Conservation (phyloP, 225 moss, liverwort and hornwort species). For the Sphagnum contortum region DNA sequence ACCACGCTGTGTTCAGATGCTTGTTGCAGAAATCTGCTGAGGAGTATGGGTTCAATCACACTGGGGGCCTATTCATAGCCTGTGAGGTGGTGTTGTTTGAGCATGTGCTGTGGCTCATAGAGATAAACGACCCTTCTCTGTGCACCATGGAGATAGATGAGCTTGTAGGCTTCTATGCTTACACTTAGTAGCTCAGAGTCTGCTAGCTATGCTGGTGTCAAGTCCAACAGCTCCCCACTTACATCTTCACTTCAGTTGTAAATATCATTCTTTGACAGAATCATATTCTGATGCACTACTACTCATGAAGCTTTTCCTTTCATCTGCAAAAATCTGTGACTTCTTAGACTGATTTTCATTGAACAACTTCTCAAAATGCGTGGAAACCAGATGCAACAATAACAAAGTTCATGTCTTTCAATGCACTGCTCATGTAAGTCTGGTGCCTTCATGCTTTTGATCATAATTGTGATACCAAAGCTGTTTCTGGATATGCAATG, state of each 20-base stretch:
- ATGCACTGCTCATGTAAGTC: too few species aligned
- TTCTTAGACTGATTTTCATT: neutral
- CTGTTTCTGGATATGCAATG: too few species aligned
- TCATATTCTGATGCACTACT: constrained; percentile 1
- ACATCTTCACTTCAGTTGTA: too few species aligned
- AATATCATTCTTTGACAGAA: too few species aligned
- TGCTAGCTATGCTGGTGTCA: constrained; percentile 2
- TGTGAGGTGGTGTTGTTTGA: constrained; percentile 46
- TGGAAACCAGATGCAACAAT: too few species aligned
- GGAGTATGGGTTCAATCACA: constrained; percentile 55
- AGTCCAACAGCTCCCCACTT: too few species aligned
- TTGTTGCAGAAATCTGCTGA: constrained; percentile 55
- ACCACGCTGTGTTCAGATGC: constrained; percentile 27
- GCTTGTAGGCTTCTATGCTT: constrained; percentile 27
- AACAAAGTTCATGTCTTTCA: too few species aligned
- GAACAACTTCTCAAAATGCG: neutral
- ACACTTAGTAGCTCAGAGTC: constrained; percentile 9
- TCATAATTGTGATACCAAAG: too few species aligned
- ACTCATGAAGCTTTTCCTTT: constrained; percentile 14
- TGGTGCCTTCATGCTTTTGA: too few species aligned
- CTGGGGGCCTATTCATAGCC: constrained; percentile 48
- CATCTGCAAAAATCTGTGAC: neutral
- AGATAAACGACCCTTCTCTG: constrained; percentile 35
- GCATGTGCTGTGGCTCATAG: constrained; percentile 29
- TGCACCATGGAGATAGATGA: constrained; percentile 28